Conservation (phyloP, 139 green algal species). For the Picochlorum sp. region DNA sequence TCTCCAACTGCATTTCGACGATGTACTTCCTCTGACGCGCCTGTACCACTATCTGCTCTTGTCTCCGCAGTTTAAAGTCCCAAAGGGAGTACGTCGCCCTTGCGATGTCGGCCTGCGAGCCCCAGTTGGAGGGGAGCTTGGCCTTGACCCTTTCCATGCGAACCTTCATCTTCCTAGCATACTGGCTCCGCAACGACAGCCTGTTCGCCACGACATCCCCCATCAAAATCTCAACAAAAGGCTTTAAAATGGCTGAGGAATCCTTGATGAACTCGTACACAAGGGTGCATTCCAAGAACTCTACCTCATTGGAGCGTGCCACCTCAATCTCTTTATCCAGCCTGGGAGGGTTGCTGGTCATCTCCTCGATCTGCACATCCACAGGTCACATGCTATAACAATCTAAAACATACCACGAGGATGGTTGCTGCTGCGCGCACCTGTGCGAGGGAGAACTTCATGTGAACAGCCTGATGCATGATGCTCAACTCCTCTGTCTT, state of each 20-base stretch:
- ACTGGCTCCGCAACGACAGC: conserved; percentile 2
- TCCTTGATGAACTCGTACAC: conserved; percentile 6
- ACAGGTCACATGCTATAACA: not conserved
- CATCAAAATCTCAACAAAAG: conserved; percentile 5
- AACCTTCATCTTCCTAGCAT: conserved; percentile 3
- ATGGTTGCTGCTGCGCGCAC: not conserved
- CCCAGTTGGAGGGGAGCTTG: conserved; percentile 4
- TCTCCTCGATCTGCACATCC: conserved; percentile 6
- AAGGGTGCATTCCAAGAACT: conserved; percentile 3
- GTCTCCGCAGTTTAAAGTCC: conserved; percentile 4
- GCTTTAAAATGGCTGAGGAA: conserved; percentile 1
- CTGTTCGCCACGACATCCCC: conserved; percentile 3
- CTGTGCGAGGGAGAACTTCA: conserved; percentile 3
- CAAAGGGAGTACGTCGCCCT: conserved; percentile 1
- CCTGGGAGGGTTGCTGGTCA: conserved; percentile 1
- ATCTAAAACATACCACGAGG: not conserved
- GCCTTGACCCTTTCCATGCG: conserved; percentile 3
- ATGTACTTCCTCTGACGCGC: conserved; percentile 2
- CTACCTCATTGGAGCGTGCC: conserved; percentile 1
- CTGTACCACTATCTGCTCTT: conserved; percentile 6
- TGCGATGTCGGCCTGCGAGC: not conserved
- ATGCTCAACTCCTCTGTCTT: not conserved
- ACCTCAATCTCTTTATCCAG: conserved; percentile 1
- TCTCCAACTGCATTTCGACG: not conserved
- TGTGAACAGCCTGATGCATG: conserved; percentile 5